Evolutionary conservation across 805 yeast species (phyloP).

Genomic region (Barnettozyma sp.): DNA sequence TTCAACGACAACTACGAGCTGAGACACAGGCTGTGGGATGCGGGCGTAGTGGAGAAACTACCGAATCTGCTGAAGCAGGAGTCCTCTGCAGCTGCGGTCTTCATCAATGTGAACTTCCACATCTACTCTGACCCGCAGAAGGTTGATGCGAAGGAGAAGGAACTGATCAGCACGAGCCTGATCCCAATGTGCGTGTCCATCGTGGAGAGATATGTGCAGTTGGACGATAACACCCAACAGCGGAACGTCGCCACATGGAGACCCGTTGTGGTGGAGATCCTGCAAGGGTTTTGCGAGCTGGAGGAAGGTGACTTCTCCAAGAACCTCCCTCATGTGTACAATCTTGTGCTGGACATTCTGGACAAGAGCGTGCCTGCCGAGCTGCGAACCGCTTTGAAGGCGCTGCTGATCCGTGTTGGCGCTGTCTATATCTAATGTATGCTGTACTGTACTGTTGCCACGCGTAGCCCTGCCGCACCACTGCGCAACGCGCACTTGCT

Average conservation of each 20-base stretch:
- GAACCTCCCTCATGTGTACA: constrained; percentile 55
- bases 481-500: too few species aligned
- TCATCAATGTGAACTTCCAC: constrained; percentile 71
- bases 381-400: constrained; percentile 52
- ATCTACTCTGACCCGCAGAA: constrained; percentile 63
- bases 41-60: constrained; percentile 84
- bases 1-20: constrained; percentile 87
- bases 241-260: constrained; percentile 81
- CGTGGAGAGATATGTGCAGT: constrained; percentile 57
- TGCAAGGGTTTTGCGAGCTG: constrained; percentile 74
- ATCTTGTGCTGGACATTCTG: constrained; percentile 49
- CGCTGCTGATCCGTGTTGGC: constrained; percentile 52
- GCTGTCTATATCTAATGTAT: constrained; percentile 37
- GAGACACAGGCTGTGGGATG: constrained; percentile 83
- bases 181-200: constrained; percentile 68
- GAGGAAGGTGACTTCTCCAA: constrained; percentile 62
- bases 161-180: constrained; percentile 43
- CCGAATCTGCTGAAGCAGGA: constrained; percentile 93
- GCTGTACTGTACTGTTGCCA: too few species aligned
- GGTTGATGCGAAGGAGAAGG: constrained; percentile 39
- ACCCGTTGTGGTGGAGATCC: constrained; percentile 85
- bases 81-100: constrained; percentile 82
- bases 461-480: too few species aligned
- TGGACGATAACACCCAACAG: constrained; percentile 70
- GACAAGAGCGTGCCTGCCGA: constrained; percentile 57